Evolutionary conservation across 2,329 filamentous ascomycete species (phyloP), one percentile per base, ranked within the genome.

Genomic region (Aureobasidium sp.): DNA sequence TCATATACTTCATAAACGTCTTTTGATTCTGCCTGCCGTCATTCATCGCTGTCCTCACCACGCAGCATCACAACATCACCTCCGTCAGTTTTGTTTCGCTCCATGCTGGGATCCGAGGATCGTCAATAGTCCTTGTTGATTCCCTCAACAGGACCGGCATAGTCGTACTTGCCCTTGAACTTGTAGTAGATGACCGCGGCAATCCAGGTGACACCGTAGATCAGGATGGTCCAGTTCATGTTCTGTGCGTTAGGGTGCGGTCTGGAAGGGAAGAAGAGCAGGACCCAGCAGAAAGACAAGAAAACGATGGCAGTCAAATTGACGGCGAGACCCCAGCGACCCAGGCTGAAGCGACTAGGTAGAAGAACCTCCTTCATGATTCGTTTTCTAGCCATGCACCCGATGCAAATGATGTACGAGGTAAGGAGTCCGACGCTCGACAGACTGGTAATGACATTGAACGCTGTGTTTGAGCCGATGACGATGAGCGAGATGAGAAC

Each of bases 391-490:
- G 77, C 68, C 12, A 78, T 71, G 63, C 72, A 73, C 62, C 73
- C 72, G 59, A 78, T 77, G 44, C 68, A 71, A 61, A 78, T 68
- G 51, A 74, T 69, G 69, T 78, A 79, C 17, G 75, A 75, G 14
- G 72, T 72, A 69, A 78, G 71, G 2, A 75, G 66, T 5, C 72
- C 71, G 5, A 74, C 72, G 17, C 73, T 67, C 53, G 72, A 71
- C 22, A 78, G 70, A 5, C 74, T 75, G 36, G 75, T 55, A n/a
- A 67, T 64, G 29, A 66, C 64, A 39, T 63, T 53, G 48, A 67
- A 67, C 12, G 63, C 66, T 6, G 63, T 45, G 5, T 27, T 62
- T 3, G 64, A 65, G 36, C 63, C 66, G 15, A 69, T 65, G 48
- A 68, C 67, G 56, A 69, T 66, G n/a, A 68, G 62, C 1, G 60